Evolutionary conservation across 2,329 filamentous ascomycete genomes (phyloP).

Genomic region (Xylaria sp.): DNA sequence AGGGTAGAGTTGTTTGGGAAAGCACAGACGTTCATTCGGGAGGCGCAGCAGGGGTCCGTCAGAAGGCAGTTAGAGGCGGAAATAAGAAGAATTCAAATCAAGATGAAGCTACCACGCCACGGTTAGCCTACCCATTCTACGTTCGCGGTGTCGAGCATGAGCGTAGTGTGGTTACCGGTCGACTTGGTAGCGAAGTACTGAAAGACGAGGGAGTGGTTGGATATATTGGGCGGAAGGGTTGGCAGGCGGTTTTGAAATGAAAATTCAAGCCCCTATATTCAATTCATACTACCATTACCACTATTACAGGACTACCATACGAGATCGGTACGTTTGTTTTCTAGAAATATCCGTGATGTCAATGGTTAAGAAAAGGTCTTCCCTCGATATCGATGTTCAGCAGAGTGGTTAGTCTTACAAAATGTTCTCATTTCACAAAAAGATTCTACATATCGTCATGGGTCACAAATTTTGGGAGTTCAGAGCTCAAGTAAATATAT

Average conservation of each 20-base stretch:
- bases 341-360: background rate
- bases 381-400: too few species aligned
- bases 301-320: background rate
- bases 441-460: background rate
- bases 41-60: background rate
- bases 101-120: slow-evolving; percentile 22
- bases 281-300: too few species aligned
- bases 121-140: slow-evolving; percentile 66
- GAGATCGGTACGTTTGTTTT: background rate
- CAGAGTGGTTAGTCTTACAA: too few species aligned
- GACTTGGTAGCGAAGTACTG: slow-evolving; percentile 68
- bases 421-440: background rate
- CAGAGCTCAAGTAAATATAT: background rate
- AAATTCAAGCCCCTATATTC: background rate
- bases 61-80: slow-evolving; percentile 26
- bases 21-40: background rate
- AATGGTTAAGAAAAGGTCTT: background rate
- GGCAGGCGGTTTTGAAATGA: slow-evolving; percentile 60
- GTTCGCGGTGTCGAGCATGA: slow-evolving; percentile 70
- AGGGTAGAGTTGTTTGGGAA: slow-evolving; percentile 44
- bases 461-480: background rate
- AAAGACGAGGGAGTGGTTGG: slow-evolving; percentile 67
- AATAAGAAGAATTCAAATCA: slow-evolving; percentile 15
- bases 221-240: slow-evolving; percentile 68
- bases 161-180: slow-evolving; percentile 73